Percentiles rank a stretch among this genome's conserved stretches.
Evolutionary conservation across 768 basidiomycete species (phyloP).

Genomic region (Pleurotus pulmonarius): DNA sequence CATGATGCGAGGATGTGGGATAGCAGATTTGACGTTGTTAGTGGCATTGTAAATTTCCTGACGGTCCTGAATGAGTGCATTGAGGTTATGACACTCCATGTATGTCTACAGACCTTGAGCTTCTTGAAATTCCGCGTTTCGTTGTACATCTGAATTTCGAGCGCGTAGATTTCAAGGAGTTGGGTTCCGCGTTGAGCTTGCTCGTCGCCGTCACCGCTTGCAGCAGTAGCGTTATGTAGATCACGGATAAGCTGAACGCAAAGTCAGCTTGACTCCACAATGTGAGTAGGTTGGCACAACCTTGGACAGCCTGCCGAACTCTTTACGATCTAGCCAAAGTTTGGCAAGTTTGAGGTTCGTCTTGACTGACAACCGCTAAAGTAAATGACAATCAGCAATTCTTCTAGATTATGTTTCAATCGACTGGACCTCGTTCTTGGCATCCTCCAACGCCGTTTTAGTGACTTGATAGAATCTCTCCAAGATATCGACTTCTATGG

Average conservation of each 20-base stretch:
- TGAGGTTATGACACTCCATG: no score
- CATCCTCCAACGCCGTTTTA: conserved; percentile 83
- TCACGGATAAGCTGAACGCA: conserved; percentile 66
- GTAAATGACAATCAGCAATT: background rate
- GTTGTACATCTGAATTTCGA: conserved; percentile 99
- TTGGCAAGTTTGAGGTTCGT: conserved; percentile 97
- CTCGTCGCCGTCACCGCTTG: conserved; percentile 63
- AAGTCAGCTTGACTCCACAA: background rate
- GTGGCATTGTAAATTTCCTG: conserved; percentile 98
- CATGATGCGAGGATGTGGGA: conserved; percentile 98
- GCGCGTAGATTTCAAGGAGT: conserved; percentile 92
- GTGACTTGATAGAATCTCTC: conserved; percentile 97
- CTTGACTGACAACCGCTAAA: conserved; percentile 86
- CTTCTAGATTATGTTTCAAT: background rate
- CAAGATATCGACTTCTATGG: conserved; percentile 78
- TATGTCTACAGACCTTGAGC: conserved; percentile 59
- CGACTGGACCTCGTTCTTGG: conserved; percentile 84
- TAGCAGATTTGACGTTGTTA: conserved; percentile 88
- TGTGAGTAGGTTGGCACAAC: conserved; percentile 32
- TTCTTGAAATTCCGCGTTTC: conserved; percentile 95
- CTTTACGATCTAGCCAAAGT: conserved; percentile 93
- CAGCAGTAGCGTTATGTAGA: conserved; percentile 62
- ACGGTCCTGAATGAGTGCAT: background rate
- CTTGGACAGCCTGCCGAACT: conserved; percentile 80
- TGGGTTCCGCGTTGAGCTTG: conserved; percentile 94